Evolutionary conservation across 2,329 filamentous ascomycete species (phyloP).

Genomic region (Aspergillus calidoustus): DNA sequence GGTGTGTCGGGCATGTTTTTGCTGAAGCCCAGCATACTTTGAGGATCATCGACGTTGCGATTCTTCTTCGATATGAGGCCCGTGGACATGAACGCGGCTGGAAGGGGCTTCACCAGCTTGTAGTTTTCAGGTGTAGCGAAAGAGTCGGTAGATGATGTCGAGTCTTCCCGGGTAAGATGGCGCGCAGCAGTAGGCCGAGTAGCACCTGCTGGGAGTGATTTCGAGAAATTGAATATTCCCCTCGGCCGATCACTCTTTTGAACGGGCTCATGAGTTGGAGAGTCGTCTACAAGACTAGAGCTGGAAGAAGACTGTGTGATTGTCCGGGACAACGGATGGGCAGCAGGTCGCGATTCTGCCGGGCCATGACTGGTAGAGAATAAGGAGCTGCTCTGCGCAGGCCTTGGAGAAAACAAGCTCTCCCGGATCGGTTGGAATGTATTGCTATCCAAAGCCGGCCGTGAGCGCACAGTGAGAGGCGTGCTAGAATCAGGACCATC

Average conservation of each 20-base stretch:
- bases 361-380: conserved; percentile 38
- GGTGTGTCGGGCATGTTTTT: conserved; percentile 90
- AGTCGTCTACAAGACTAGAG: conserved; percentile 76
- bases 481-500: conserved; percentile 62
- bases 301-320: conserved; percentile 85
- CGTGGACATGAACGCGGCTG: conserved; percentile 90
- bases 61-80: conserved; percentile 95
- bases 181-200: conserved; percentile 53
- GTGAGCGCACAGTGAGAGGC: conserved; percentile 65
- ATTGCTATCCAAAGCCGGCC: conserved; percentile 80
- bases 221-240: conserved; percentile 66
- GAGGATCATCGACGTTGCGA: conserved; percentile 72
- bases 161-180: conserved; percentile 54
- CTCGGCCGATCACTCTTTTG: conserved; percentile 60
- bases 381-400: conserved; percentile 57
- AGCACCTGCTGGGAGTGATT: conserved; percentile 73
- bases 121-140: conserved; percentile 78
- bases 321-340: conserved; percentile 84
- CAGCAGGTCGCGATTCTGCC: conserved; percentile 48
- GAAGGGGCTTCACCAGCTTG: conserved; percentile 75
- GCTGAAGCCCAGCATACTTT: conserved; percentile 55
- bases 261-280: conserved; percentile 65
- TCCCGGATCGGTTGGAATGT: conserved; percentile 66
- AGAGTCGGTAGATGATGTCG: conserved; percentile 54
- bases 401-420: conserved; percentile 66